Conservation (phyloP, 768 basidiomycete genomes). For the Gloeophyllum trabeum region DNA sequence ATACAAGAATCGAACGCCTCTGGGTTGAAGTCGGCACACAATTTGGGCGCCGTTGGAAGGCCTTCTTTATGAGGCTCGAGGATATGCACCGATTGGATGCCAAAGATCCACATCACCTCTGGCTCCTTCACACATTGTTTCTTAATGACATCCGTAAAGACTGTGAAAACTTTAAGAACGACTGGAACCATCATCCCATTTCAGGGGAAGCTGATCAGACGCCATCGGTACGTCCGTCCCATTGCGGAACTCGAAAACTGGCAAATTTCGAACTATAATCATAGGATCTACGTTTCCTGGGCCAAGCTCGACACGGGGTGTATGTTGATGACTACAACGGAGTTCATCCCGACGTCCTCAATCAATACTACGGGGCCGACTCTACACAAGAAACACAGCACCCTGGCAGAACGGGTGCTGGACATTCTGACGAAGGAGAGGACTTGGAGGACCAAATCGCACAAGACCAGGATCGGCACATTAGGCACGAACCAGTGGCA, state of each 20-base stretch:
- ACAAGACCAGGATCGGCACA: background rate
- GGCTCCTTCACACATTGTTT: constrained; percentile 33
- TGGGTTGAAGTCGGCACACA: constrained; percentile 31
- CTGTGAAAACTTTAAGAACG: constrained; percentile 18
- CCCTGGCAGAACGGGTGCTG: constrained; percentile 5
- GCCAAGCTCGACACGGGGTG: constrained; percentile 9
- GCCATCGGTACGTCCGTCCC: too few species aligned
- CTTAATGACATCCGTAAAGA: constrained; percentile 24
- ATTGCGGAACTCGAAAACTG: too few species aligned
- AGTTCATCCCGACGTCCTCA: constrained; percentile 8
- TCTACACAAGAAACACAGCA: background rate
- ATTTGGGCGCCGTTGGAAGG: constrained; percentile 28
- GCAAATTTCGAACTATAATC: too few species aligned
- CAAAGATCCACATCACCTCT: constrained; percentile 21
- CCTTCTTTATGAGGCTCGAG: constrained; percentile 28
- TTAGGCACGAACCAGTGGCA: background rate
- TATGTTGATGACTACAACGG: constrained; percentile 7
- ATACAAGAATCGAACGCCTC: constrained; percentile 30
- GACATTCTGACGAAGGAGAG: constrained; percentile 6
- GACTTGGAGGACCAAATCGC: background rate
- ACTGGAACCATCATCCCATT: constrained; percentile 31
- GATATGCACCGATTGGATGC: constrained; percentile 21
- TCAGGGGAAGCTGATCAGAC: too few species aligned
- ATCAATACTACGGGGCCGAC: constrained; percentile 8
- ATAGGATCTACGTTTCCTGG: constrained; percentile 11